Percentiles rank a stretch among this genome's conserved stretches.
Evolutionary conservation across 2,329 filamentous ascomycete species (phyloP).

Genomic region (Fonsecaea nubica): DNA sequence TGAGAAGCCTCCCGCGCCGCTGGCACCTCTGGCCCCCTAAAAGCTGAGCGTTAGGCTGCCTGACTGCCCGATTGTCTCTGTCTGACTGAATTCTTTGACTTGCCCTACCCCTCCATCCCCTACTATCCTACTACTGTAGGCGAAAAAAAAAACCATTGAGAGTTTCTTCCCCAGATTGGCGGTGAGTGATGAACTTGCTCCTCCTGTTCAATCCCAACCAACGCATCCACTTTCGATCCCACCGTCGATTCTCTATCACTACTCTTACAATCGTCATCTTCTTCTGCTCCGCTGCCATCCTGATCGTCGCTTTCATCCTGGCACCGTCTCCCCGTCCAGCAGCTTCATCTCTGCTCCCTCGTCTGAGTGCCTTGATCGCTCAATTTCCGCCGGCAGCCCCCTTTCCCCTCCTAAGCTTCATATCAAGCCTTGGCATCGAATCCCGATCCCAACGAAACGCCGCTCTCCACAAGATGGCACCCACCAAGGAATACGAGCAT

Average conservation of each 20-base stretch:
- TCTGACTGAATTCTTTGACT: background rate
- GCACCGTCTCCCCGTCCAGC: constrained; percentile 24
- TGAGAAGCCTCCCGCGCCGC: background rate
- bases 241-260: constrained; percentile 5
- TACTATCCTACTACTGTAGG: too few relatives aligned
- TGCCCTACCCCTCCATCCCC: background rate
- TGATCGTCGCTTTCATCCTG: constrained; percentile 36
- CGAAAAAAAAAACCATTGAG: background rate
- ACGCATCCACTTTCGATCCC: background rate
- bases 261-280: constrained; percentile 2
- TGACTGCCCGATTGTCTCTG: background rate
- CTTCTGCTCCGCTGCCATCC: constrained; percentile 27
- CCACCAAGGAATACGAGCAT: constrained; percentile 66
- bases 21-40: too few relatives aligned
- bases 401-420: constrained; percentile 11
- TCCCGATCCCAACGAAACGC: background rate
- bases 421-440: constrained; percentile 30
- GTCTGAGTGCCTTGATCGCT: constrained; percentile 23
- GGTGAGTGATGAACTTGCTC: constrained; percentile 6
- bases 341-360: constrained; percentile 22
- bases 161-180: background rate
- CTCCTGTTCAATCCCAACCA: background rate
- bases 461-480: background rate
- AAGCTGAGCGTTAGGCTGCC: background rate
- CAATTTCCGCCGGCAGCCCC: constrained; percentile 17